These are phyloP conservation scores for Coleophoma cylindrospora DNA, from an alignment of 2,329 filamentous ascomycete species.

Conservation along the genomic window DNA sequence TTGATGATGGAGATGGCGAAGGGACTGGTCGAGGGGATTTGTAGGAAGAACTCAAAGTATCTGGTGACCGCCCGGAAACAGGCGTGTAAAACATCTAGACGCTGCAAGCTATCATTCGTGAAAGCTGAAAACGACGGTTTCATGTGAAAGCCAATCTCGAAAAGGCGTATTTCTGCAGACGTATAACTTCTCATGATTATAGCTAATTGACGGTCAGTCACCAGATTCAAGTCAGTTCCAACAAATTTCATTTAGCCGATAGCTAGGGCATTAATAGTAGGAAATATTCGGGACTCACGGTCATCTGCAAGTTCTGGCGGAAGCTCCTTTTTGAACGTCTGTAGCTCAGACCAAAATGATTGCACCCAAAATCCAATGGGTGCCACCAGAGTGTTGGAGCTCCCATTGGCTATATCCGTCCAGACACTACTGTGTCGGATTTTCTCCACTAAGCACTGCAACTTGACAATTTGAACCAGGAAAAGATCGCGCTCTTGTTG, in stretches of 20 bases:
- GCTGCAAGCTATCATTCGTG: neutral
- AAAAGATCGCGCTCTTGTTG: neutral
- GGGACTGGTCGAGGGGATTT: neutral
- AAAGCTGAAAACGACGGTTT: neutral
- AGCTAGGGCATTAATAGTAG: neutral
- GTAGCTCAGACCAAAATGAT: neutral
- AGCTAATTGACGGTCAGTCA: neutral
- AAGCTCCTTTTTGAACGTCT: neutral
- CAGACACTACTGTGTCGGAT: neutral
- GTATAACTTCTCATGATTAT: conserved; percentile 3
- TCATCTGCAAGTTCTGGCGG: neutral
- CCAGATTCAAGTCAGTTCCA: too few relatives aligned
- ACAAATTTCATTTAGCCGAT: neutral
- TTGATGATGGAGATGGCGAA: neutral
- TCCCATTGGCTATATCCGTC: neutral
- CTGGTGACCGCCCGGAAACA: neutral
- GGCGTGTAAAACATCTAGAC: conserved; percentile 1
- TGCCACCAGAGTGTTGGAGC: neutral
- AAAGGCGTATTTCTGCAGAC: conserved; percentile 3
- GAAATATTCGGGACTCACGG: neutral
- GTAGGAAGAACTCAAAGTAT: neutral
- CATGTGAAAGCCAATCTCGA: conserved; percentile 7
- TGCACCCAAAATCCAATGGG: neutral
- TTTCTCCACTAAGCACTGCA: neutral
- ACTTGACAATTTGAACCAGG: neutral